Base-by-base conservation (phyloP, 257 asterid genomes). In the Gentiana macrophylla region DNA sequence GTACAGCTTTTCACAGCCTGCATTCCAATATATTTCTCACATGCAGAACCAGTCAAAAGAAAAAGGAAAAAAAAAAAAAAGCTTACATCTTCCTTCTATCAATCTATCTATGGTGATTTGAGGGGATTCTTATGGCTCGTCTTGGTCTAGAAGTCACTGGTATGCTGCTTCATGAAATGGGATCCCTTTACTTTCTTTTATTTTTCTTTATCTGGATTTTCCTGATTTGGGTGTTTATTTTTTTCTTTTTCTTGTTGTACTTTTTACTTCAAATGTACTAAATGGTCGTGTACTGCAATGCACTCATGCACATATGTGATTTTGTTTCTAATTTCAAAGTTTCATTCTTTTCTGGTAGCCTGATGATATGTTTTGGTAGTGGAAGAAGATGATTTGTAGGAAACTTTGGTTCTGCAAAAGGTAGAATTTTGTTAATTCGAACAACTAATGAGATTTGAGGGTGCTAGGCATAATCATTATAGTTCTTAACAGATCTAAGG, bases 81-180 rank as follows among this genome's bases (percentile, higher is more conserved):
- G 50, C 46, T 41, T 41, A 5, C 8, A 38, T 44, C 32, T 37
- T 41, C 9, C 46, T 56, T 44, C 32, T 37, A 15, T 15, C 38
- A 37, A 4, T 43, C 34, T 44, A 5, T 56, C 33, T 24, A 15
- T 8, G 12, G 12, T 2, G 32, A 24, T 32, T 41, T 41, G 1
- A 41, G 6, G 33, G 33, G 43, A 41, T 9, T 5, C 12, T 38
- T 57, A 57, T 57, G 62, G 52, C 50, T 57, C 62, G 62, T 57
- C 37, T 33, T 24, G 13, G 0, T 3, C 1, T 57, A 15, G 43
- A 57, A 8, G 52, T 32, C 33, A 37, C 45, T 24, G 62, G 62
- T 57, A 45, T 56, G 24, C 36, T 41, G 7, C 35, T 41, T 41
- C 15, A 37, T 55, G 47, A 35, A n/a, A 34, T n/a, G 11, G 15